Percentiles rank a stretch among this genome's conserved stretches.
phyloP scores from a whole-genome alignment of 2,329 filamentous ascomycete species.

The Alternaria sp. region DNA sequence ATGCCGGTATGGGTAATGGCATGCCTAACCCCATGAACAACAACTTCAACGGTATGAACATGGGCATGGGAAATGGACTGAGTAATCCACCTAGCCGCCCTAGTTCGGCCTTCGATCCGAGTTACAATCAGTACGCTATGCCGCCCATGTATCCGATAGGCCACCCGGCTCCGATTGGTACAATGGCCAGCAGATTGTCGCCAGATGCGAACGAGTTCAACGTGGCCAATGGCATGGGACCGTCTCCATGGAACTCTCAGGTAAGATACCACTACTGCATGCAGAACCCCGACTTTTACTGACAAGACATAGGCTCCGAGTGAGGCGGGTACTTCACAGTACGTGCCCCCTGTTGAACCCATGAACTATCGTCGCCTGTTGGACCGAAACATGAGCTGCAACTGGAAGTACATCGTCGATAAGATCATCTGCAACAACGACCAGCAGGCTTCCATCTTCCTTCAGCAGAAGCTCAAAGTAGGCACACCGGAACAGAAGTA shows the following conservation, averaged over 20 bases:
- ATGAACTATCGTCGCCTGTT: constrained; percentile 95
- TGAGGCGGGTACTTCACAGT: constrained; percentile 59
- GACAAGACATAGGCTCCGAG: constrained; percentile 27
- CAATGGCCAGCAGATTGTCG: constrained; percentile 49
- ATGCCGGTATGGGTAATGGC: constrained; percentile 17
- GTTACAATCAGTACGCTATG: constrained; percentile 42
- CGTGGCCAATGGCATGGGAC: constrained; percentile 34
- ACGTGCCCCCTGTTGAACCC: constrained; percentile 85
- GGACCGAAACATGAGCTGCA: constrained; percentile 94
- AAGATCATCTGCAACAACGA: constrained; percentile 99
- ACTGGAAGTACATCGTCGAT: constrained; percentile 99
- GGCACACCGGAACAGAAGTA: constrained; percentile 95
- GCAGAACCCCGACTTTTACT: background rate
- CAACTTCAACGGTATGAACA: constrained; percentile 10
- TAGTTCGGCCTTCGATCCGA: constrained; percentile 44
- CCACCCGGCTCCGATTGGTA: constrained; percentile 47
- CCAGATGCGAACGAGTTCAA: constrained; percentile 56
- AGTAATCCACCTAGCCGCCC: constrained; percentile 47
- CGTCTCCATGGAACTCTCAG: constrained; percentile 50
- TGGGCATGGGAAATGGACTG: constrained; percentile 18
- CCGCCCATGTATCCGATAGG: constrained; percentile 36
- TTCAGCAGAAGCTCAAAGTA: constrained; percentile 98
- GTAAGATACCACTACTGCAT: constrained; percentile 17
- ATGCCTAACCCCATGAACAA: constrained; percentile 15
- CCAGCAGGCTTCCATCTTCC: constrained; percentile 97